Evolutionary conservation across 1,284 basidiomycete species (phyloP).

Genomic region (Rhodotorula sp.): DNA sequence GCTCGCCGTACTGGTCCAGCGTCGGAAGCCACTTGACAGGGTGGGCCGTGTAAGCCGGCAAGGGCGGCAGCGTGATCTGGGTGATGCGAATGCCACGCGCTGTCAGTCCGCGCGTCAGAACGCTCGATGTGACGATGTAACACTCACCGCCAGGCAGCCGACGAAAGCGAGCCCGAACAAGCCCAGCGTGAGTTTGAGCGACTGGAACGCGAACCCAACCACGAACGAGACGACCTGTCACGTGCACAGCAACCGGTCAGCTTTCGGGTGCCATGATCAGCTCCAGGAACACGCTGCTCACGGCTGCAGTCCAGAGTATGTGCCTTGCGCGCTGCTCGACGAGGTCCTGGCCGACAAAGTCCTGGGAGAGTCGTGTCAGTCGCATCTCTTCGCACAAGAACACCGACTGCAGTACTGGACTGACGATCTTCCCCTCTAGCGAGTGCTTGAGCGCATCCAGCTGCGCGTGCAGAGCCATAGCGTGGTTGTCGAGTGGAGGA

Average conservation of each 20-base stretch:
- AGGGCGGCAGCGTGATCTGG: constrained; percentile 34
- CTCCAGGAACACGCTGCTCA: constrained; percentile 1
- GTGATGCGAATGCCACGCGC: too few species aligned
- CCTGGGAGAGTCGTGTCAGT: constrained; percentile 13
- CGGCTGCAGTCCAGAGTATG: constrained; percentile 30
- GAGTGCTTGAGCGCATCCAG: constrained; percentile 10
- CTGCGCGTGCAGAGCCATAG: constrained; percentile 1
- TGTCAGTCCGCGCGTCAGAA: neutral
- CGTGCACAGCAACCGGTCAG: neutral
- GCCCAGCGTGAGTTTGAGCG: constrained; percentile 21
- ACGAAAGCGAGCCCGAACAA: constrained; percentile 27
- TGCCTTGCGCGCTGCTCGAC: constrained; percentile 25
- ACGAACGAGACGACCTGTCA: constrained; percentile 36
- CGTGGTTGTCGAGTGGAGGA: neutral
- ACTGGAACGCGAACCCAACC: constrained; percentile 33
- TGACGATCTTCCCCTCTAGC: constrained; percentile 38
- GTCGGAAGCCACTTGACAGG: constrained; percentile 33
- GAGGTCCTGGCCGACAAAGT: constrained; percentile 41
- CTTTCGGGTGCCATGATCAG: fast-evolving
- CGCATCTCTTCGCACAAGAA: too few species aligned
- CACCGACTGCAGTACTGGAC: neutral
- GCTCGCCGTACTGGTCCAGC: constrained; percentile 21
- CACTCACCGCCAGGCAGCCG: constrained; percentile 16
- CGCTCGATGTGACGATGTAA: too few species aligned
- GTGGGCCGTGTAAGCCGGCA: constrained; percentile 33